Evolutionary conservation across 192 early-diverging fungal species (phyloP), one percentile per base, ranked within the genome.

Genomic region (Allomyces arbusculus): DNA sequence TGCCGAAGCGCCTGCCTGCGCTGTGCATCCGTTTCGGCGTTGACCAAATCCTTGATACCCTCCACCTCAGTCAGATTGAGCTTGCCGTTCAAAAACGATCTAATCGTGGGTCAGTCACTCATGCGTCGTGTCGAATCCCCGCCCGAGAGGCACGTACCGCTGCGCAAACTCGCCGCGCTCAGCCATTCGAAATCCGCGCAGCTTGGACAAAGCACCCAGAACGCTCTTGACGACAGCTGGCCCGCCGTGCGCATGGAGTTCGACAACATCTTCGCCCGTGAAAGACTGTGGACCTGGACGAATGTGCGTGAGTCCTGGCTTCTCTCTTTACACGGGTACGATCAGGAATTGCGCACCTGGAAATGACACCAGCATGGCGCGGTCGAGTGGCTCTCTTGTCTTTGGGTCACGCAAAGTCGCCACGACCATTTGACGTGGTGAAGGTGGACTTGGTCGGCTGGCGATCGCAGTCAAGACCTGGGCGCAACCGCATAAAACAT

Each of bases 11-110:
- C 87, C 62, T 83, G 71, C 67, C 69, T 68, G 14, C 86, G 71
- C 65, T 90, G 88, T 10, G 80, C 79, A 64, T 90, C 86, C 14
- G 88, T 90, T 66, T 90, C 87, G 61, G 88, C 88, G 70, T 87
- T 87, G 8, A 90, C 69, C 45, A 88, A 66, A 71, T 90, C 88
- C 0, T 86, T 82, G 10, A 87, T 66, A 0, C 88, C 88, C 68
- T 88, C 87, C 9, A 87, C 68, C 63, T 82, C 77, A 1, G 88
- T 86, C 45, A 90, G 70, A 72, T 87, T 86, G 61, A 87, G 66
- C 64, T 86, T 88, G 72, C 80, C 79, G 64, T 86, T 84, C 61
- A 86, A 44, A 66, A 12, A 63, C n/a, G 62, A 58, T 8, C 16
- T 24, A 28, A 64, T 26, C 10, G 61, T 44, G 45, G 43, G 61